Percentiles rank a stretch among this genome's conserved stretches.
phyloP scores from a whole-genome alignment of 495 filamentous ascomycete genomes.

The Lophiotrema nucula region DNA sequence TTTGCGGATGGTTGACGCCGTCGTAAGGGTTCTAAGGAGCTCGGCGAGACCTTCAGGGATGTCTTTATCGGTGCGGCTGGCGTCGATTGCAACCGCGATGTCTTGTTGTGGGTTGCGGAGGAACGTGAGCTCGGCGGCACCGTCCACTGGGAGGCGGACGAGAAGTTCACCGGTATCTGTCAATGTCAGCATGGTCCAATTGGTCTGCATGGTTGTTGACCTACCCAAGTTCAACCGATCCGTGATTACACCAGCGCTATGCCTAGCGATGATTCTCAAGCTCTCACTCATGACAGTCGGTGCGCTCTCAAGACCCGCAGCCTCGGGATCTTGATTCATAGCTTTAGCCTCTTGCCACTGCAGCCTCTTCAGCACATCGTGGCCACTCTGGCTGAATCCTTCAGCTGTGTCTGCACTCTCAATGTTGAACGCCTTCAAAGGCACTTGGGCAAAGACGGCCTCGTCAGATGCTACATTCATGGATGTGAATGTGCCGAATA shows the following conservation, averaged over 20 bases:
- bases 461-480: slow-evolving; percentile 60
- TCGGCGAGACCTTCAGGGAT: slow-evolving; percentile 33
- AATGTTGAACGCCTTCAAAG: slow-evolving; percentile 61
- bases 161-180: slow-evolving; percentile 39
- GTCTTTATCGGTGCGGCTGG: slow-evolving; percentile 23
- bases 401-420: slow-evolving; percentile 55
- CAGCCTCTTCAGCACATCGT: slow-evolving; percentile 39
- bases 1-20: slow-evolving; percentile 36
- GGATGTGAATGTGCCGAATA: slow-evolving; percentile 70
- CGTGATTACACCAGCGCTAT: slow-evolving; percentile 39
- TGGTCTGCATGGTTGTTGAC: too few species aligned
- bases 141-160: slow-evolving; percentile 37
- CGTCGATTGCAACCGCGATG: slow-evolving; percentile 38
- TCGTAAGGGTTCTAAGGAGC: slow-evolving; percentile 31
- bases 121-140: slow-evolving; percentile 34
- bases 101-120: slow-evolving; percentile 41
- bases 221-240: slow-evolving; percentile 43
- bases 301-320: slow-evolving; percentile 47
- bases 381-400: slow-evolving; percentile 42
- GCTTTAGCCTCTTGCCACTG: slow-evolving; percentile 49
- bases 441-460: slow-evolving; percentile 59
- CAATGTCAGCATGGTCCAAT: too few species aligned
- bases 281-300: slow-evolving; percentile 65
- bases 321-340: slow-evolving; percentile 42
- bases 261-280: slow-evolving; percentile 55